A percentile compares a stretch with the other conserved stretches of the same genome.
phyloP scores from a whole-genome alignment of 331 rosid species.

The Phaseolus coccineus region DNA sequence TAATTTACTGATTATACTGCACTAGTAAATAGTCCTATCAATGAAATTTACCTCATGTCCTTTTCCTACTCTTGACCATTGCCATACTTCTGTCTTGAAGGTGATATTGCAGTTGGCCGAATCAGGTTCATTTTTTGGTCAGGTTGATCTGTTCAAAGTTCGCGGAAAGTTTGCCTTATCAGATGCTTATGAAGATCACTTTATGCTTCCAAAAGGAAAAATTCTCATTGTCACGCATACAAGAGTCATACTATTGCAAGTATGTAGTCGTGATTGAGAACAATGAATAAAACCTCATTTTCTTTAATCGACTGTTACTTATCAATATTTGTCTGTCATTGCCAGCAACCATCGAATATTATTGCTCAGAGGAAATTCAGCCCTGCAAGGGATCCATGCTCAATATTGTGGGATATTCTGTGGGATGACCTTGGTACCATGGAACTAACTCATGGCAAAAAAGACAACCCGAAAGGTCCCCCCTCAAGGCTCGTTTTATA shows the following conservation, averaged over 20 bases:
- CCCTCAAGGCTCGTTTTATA: constrained; percentile 77
- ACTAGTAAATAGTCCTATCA: constrained; percentile 28
- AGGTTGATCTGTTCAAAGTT: constrained; percentile 97
- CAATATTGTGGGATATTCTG: constrained; percentile 88
- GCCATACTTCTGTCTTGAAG: constrained; percentile 60
- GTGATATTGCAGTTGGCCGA: constrained; percentile 96
- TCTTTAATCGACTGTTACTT: constrained; percentile 33
- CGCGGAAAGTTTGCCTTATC: constrained; percentile 98
- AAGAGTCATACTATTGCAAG: constrained; percentile 90
- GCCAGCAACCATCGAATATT: constrained; percentile 91
- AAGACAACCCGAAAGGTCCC: constrained; percentile 73
- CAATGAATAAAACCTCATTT: constrained; percentile 19
- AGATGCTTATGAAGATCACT: constrained; percentile 99
- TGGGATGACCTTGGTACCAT: constrained; percentile 83
- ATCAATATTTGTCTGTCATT: constrained; percentile 36
- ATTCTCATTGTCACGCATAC: constrained; percentile 84
- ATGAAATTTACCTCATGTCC: constrained; percentile 4
- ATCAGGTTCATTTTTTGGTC: constrained; percentile 95
- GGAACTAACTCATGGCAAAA: constrained; percentile 82
- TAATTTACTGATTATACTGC: constrained; percentile 20
- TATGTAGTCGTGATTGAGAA: constrained; percentile 52
- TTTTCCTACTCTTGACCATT: constrained; percentile 20
- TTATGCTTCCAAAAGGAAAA: constrained; percentile 85
- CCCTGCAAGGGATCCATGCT: constrained; percentile 96
- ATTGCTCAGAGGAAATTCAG: constrained; percentile 93